A percentile compares a stretch with the other conserved stretches of the same genome.
phyloP scores from a whole-genome alignment of 192 early-diverging fungal genomes.

The Neocallimastix lanati region DNA sequence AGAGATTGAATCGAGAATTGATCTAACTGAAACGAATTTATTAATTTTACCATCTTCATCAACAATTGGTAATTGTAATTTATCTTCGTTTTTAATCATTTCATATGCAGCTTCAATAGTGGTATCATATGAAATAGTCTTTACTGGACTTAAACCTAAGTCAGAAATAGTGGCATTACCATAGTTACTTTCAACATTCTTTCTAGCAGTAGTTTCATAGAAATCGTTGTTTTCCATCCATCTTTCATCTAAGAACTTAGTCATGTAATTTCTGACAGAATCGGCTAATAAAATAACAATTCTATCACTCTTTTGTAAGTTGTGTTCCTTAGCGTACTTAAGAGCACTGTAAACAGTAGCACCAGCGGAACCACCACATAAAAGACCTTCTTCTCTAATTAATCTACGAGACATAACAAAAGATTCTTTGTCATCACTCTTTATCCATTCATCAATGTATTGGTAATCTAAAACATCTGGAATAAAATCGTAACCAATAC shows the following conservation, averaged over 20 bases:
- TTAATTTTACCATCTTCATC: not conserved
- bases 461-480: constrained; percentile 73
- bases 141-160: not conserved
- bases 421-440: constrained; percentile 85
- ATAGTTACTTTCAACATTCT: not conserved
- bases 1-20: not conserved
- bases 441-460: constrained; percentile 87
- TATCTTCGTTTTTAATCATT: not conserved
- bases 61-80: not conserved
- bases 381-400: constrained; percentile 89
- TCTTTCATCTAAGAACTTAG: constrained; percentile 59
- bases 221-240: not conserved
- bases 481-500: constrained; percentile 98
- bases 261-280: constrained; percentile 99
- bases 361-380: constrained; percentile 93
- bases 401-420: constrained; percentile 90
- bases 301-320: constrained; percentile 64
- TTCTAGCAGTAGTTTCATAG: not conserved
- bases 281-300: constrained; percentile 92
- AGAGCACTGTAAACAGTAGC: constrained; percentile 74
- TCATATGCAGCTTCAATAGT: not conserved
- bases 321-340: constrained; percentile 50
- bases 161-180: not conserved
- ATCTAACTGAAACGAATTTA: not conserved
- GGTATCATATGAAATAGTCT: not conserved